A percentile compares a stretch with the other conserved stretches of the same genome.
These are phyloP conservation scores for Rhizomucor miehei DNA, from an alignment of 371 early-diverging fungal genomes.

Conservation along the genomic window DNA sequence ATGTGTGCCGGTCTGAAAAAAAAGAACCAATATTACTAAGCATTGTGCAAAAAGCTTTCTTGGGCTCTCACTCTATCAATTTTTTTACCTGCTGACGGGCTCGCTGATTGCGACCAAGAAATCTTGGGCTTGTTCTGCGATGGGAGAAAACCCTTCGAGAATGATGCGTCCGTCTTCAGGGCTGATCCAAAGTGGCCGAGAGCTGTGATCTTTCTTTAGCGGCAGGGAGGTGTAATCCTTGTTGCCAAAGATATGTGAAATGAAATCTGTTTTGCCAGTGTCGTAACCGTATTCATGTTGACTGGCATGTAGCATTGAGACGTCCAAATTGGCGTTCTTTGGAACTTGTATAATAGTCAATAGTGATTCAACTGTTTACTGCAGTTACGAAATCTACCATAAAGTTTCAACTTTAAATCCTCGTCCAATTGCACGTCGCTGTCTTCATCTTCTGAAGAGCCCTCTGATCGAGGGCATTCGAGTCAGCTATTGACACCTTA, in stretches of 20 bases:
- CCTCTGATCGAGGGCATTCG: background rate
- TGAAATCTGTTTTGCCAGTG: slow-evolving; percentile 43
- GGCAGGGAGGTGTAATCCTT: slow-evolving; percentile 74
- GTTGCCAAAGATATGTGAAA: slow-evolving; percentile 65
- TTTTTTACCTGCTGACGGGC: slow-evolving; percentile 93
- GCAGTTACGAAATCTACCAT: slow-evolving; percentile 24
- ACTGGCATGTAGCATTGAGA: slow-evolving; percentile 28
- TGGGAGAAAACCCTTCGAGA: slow-evolving; percentile 95
- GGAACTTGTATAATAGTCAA: slow-evolving; percentile 32
- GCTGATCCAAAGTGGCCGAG: slow-evolving; percentile 96
- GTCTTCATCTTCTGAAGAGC: slow-evolving; percentile 36
- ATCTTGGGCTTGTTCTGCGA: slow-evolving; percentile 95
- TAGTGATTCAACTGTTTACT: too few species aligned
- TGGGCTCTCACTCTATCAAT: too few species aligned
- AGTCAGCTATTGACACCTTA: background rate
- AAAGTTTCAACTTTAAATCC: slow-evolving; percentile 30
- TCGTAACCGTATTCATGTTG: slow-evolving; percentile 19
- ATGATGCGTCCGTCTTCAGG: slow-evolving; percentile 92
- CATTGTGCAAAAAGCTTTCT: too few species aligned
- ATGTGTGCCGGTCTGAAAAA: slow-evolving; percentile 84
- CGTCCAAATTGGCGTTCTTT: slow-evolving; percentile 58
- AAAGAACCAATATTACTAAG: slow-evolving; percentile 4
- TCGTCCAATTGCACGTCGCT: slow-evolving; percentile 43
- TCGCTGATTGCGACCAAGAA: slow-evolving; percentile 99
- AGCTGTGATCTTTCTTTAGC: slow-evolving; percentile 86